These are phyloP conservation scores for Heterobasidion parviporum DNA, from an alignment of 1,284 basidiomycete genomes.

Conservation along the genomic window DNA sequence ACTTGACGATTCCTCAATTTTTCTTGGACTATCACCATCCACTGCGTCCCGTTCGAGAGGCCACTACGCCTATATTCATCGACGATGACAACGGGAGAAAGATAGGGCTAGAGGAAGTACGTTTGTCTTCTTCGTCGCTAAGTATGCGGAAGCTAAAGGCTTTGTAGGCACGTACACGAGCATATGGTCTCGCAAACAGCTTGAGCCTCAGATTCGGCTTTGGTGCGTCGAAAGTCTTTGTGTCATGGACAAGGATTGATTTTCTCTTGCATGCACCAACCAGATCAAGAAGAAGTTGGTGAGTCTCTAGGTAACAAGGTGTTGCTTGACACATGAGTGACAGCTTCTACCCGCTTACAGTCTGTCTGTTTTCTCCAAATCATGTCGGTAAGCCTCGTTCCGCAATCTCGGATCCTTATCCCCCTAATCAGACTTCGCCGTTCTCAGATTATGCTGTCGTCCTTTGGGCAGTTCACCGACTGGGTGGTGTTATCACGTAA, in stretches of 20 bases:
- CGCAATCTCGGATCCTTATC: not conserved
- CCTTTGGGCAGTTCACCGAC: slow-evolving; percentile 68
- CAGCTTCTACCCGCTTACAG: slow-evolving; percentile 21
- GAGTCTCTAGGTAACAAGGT: slow-evolving; percentile 16
- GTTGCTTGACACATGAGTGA: not conserved
- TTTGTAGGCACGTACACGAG: slow-evolving; percentile 39
- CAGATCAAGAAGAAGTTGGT: slow-evolving; percentile 45
- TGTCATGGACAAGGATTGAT: not conserved
- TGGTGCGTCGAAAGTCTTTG: slow-evolving; percentile 14
- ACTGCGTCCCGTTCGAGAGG: slow-evolving; percentile 34
- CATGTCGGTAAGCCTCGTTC: slow-evolving; percentile 41
- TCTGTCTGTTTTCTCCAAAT: slow-evolving; percentile 63
- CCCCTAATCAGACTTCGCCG: slow-evolving; percentile 1
- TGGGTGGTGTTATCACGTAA: slow-evolving; percentile 53
- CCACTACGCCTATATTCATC: slow-evolving; percentile 50
- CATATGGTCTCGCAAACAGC: slow-evolving; percentile 54
- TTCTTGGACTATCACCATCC: slow-evolving; percentile 51
- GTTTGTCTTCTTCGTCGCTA: slow-evolving; percentile 5
- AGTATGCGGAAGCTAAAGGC: not conserved
- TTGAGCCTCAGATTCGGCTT: slow-evolving; percentile 43
- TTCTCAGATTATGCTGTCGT: slow-evolving; percentile 57
- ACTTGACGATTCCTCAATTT: slow-evolving; percentile 70
- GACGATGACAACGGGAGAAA: slow-evolving; percentile 50
- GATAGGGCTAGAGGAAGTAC: slow-evolving; percentile 42
- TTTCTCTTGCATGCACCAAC: not conserved